Conservation (phyloP, 2,329 filamentous ascomycete genomes). For the Colletotrichum coccodes region DNA sequence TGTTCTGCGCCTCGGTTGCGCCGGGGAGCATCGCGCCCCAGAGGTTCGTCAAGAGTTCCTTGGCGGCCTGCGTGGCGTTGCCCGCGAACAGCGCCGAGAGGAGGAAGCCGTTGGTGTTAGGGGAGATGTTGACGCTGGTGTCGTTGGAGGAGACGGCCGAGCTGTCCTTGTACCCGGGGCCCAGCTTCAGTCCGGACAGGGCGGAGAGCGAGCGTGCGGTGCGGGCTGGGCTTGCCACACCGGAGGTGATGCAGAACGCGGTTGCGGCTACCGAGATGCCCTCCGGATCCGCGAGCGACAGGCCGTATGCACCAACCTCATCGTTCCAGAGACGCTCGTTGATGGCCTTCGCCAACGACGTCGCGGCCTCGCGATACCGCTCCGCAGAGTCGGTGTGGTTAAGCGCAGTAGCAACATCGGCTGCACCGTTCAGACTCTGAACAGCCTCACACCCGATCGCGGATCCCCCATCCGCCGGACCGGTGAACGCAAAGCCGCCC, state of each 20-base stretch:
- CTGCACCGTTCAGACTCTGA: constrained; percentile 23
- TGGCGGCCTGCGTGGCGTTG: constrained; percentile 37
- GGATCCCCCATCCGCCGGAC: constrained; percentile 24
- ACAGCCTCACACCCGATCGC: constrained; percentile 32
- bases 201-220: constrained; percentile 25
- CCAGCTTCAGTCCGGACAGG: constrained; percentile 22
- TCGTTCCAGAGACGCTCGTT: constrained; percentile 37
- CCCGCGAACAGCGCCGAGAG: constrained; percentile 47
- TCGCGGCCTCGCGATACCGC: constrained; percentile 29
- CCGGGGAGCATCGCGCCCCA: constrained; percentile 54
- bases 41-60: constrained; percentile 46
- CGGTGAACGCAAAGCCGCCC: constrained; percentile 29
- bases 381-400: constrained; percentile 38
- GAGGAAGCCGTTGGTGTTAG: constrained; percentile 57
- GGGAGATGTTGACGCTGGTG: constrained; percentile 52
- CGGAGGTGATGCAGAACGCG: constrained; percentile 36
- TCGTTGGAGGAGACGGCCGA: constrained; percentile 22
- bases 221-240: constrained; percentile 24
- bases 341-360: constrained; percentile 29
- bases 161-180: constrained; percentile 36
- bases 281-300: constrained; percentile 1
- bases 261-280: constrained; percentile 31
- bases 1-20: constrained; percentile 23
- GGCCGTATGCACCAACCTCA: constrained; percentile 27
- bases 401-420: constrained; percentile 27